Percentiles rank a stretch among this genome's conserved stretches.
phyloP scores from a whole-genome alignment of 495 filamentous ascomycete genomes.

The Penicillium bovifimosum region DNA sequence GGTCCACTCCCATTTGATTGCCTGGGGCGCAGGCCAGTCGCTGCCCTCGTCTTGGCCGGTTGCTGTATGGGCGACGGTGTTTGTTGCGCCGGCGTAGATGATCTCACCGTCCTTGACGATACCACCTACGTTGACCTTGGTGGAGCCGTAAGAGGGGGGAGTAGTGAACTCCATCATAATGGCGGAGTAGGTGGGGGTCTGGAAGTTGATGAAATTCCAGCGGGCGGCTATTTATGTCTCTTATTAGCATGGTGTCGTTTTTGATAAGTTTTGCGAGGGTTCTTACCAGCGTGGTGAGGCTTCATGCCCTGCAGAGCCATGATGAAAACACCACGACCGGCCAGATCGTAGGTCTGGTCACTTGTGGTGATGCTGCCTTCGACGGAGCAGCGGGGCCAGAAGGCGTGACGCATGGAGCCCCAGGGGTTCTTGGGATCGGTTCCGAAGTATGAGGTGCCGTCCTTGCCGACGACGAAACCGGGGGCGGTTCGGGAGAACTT shows the following conservation, averaged over 20 bases:
- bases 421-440: conserved; percentile 80
- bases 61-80: conserved; percentile 60
- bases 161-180: conserved; percentile 95
- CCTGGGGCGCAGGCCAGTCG: conserved; percentile 83
- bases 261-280: neutral
- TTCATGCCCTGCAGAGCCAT: conserved; percentile 97
- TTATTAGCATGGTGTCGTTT: conserved; percentile 3
- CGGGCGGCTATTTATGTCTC: conserved; percentile 54
- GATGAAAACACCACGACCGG: conserved; percentile 68
- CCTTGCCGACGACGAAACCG: conserved; percentile 79
- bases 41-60: conserved; percentile 65
- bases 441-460: conserved; percentile 80
- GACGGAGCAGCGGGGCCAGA: conserved; percentile 82
- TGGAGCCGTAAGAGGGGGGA: conserved; percentile 88
- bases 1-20: conserved; percentile 70
- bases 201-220: conserved; percentile 93
- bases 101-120: conserved; percentile 77
- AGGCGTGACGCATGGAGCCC: conserved; percentile 85
- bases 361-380: conserved; percentile 82
- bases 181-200: conserved; percentile 78
- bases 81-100: conserved; percentile 61
- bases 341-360: conserved; percentile 75
- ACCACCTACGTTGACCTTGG: conserved; percentile 77
- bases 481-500: conserved; percentile 70
- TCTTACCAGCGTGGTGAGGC: conserved; percentile 83